These are phyloP conservation scores for Oidiodendron maius DNA, from an alignment of 495 filamentous ascomycete species.

Conservation along the genomic window DNA sequence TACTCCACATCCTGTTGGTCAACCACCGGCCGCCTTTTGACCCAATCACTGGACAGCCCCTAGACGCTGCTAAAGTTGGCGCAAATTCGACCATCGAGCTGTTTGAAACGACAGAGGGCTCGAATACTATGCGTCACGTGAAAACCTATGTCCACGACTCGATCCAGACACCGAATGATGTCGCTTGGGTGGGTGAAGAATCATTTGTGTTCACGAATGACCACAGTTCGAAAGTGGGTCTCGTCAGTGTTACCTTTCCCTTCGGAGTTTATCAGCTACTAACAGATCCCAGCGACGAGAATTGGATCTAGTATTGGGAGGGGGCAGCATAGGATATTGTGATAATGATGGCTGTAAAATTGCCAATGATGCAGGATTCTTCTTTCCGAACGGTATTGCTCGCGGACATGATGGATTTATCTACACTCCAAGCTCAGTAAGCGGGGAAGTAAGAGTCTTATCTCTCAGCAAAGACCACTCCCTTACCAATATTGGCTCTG, in stretches of 20 bases:
- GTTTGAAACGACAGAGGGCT: slow-evolving; percentile 18
- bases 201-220: slow-evolving; percentile 31
- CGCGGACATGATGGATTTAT: slow-evolving; percentile 23
- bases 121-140: slow-evolving; percentile 23
- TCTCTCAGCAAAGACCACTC: slow-evolving; percentile 14
- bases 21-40: slow-evolving; percentile 35
- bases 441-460: slow-evolving; percentile 23
- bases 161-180: slow-evolving; percentile 30
- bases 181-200: slow-evolving; percentile 25
- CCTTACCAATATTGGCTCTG: slow-evolving; percentile 20
- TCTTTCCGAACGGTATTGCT: slow-evolving; percentile 32
- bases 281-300: slow-evolving; percentile 14
- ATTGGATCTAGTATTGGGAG: slow-evolving; percentile 21
- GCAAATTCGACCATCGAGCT: slow-evolving; percentile 36
- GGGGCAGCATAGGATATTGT: slow-evolving; percentile 27
- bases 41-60: slow-evolving; percentile 22
- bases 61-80: slow-evolving; percentile 25
- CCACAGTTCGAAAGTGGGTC: slow-evolving; percentile 26
- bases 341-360: slow-evolving; percentile 13
- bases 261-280: neutral
- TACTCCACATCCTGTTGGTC: slow-evolving; percentile 32
- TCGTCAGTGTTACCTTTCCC: too few species aligned
- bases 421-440: slow-evolving; percentile 27
- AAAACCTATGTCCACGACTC: slow-evolving; percentile 24
- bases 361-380: slow-evolving; percentile 14